Percentiles rank a stretch among this genome's conserved stretches.
These are phyloP conservation scores for Meyerozyma elateridarum DNA, from an alignment of 1,139 yeast species.

Conservation along the genomic window DNA sequence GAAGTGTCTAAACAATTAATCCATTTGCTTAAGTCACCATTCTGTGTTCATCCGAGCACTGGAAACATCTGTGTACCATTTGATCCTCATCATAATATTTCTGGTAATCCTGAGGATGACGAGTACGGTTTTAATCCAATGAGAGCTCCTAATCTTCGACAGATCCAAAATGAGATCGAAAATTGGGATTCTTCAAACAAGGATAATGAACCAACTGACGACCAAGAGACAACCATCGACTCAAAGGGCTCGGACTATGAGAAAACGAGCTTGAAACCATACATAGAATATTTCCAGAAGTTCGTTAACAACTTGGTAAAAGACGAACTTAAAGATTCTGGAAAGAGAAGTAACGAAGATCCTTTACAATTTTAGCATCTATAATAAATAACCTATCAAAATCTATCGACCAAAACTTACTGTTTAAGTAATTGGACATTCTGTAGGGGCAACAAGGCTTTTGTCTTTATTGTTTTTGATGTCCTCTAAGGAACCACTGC, in stretches of 20 bases:
- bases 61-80: slow-evolving; percentile 98
- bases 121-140: slow-evolving; percentile 67
- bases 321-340: slow-evolving; percentile 43
- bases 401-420: not conserved
- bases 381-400: too few relatives aligned
- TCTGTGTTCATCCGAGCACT: slow-evolving; percentile 95
- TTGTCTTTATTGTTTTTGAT: slow-evolving; percentile 12
- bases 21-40: slow-evolving; percentile 95
- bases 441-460: slow-evolving; percentile 12
- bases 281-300: slow-evolving; percentile 62
- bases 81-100: slow-evolving; percentile 44
- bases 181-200: slow-evolving; percentile 33
- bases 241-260: slow-evolving; percentile 43
- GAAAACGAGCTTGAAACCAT: slow-evolving; percentile 69
- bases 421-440: slow-evolving; percentile 20
- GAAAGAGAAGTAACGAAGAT: slow-evolving; percentile 43
- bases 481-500: slow-evolving; percentile 34
- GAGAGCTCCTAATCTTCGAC: slow-evolving; percentile 70
- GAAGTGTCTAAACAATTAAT: slow-evolving; percentile 88
- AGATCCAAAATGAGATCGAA: slow-evolving; percentile 53
- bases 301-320: slow-evolving; percentile 57
- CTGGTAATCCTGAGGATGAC: slow-evolving; percentile 33
- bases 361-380: slow-evolving; percentile 22
- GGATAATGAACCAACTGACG: slow-evolving; percentile 23
- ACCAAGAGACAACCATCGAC: slow-evolving; percentile 22